These are phyloP conservation scores for Lolium multiflorum DNA, from an alignment of 176 grass and related monocot species.

Conservation along the genomic window DNA sequence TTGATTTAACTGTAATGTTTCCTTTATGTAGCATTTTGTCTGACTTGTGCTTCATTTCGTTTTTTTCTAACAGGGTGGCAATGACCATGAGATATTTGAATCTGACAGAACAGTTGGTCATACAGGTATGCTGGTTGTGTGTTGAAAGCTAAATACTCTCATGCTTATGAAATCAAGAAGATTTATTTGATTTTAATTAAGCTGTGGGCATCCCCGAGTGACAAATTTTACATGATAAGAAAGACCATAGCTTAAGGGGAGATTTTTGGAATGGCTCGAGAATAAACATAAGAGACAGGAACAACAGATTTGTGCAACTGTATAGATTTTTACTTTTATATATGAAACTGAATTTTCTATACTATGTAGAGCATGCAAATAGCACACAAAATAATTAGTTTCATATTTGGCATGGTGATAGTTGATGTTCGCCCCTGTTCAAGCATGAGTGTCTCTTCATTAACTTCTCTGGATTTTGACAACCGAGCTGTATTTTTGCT, in stretches of 20 bases:
- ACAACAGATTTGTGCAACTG: not conserved
- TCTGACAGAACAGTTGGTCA: constrained; percentile 94
- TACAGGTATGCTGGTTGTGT: constrained; percentile 65
- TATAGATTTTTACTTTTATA: not conserved
- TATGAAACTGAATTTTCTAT: not conserved
- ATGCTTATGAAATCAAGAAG: not conserved
- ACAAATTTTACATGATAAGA: not conserved
- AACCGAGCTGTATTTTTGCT: not conserved
- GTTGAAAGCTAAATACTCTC: constrained; percentile 25
- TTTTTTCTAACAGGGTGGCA: constrained; percentile 67
- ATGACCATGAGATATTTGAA: constrained; percentile 96
- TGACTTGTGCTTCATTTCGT: constrained; percentile 6
- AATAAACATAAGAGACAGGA: not conserved
- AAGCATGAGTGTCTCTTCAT: not conserved
- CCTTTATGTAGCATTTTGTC: not conserved
- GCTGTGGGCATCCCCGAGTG: not conserved
- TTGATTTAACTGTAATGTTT: not conserved
- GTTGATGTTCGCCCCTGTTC: not conserved
- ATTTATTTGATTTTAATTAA: not conserved
- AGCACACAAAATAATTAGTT: not conserved
- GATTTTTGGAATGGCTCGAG: not conserved
- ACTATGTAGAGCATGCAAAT: not conserved
- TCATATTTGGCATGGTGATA: constrained; percentile 6
- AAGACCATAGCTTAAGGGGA: not conserved
- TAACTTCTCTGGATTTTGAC: constrained; percentile 8